Conservation (phyloP, 2,329 filamentous ascomycete genomes). For the Leptographium galeiforme region DNA sequence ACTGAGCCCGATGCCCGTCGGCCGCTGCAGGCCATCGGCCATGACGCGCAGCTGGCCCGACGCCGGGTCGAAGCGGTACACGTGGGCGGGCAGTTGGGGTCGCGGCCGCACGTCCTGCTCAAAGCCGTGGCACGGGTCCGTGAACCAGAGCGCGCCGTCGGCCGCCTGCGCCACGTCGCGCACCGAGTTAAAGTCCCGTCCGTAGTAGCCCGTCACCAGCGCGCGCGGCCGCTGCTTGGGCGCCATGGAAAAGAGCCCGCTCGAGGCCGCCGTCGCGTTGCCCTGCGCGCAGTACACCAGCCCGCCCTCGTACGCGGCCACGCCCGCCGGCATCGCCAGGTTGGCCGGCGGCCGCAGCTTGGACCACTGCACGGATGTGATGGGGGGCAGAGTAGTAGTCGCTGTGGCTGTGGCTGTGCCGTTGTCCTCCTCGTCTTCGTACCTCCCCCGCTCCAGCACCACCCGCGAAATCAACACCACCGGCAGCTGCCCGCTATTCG, state of each 20-base stretch:
- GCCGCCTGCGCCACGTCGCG: constrained; percentile 25
- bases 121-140: constrained; percentile 30
- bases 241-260: constrained; percentile 27
- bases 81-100: constrained; percentile 31
- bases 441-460: constrained; percentile 17
- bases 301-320: constrained; percentile 36
- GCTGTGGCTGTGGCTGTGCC: too few relatives aligned
- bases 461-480: constrained; percentile 32
- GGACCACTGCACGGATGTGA: constrained; percentile 23
- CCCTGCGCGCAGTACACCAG: constrained; percentile 16
- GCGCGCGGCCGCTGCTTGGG: constrained; percentile 17
- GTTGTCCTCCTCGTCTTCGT: constrained; percentile 9
- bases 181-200: constrained; percentile 32
- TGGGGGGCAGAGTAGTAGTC: too few relatives aligned
- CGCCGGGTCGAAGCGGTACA: constrained; percentile 30
- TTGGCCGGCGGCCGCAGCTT: constrained; percentile 27
- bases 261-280: constrained; percentile 7
- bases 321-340: constrained; percentile 48
- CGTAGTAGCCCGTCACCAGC: constrained; percentile 28
- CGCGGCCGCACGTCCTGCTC: constrained; percentile 28
- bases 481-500: constrained; percentile 23
- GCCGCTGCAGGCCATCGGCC: constrained; percentile 30
- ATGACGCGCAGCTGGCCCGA: constrained; percentile 30
- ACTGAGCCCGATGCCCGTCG: constrained; percentile 26
- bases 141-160: constrained; percentile 34